phyloP scores from a whole-genome alignment of 2,329 filamentous ascomycete species.

The Basipetospora chlamydospora region DNA sequence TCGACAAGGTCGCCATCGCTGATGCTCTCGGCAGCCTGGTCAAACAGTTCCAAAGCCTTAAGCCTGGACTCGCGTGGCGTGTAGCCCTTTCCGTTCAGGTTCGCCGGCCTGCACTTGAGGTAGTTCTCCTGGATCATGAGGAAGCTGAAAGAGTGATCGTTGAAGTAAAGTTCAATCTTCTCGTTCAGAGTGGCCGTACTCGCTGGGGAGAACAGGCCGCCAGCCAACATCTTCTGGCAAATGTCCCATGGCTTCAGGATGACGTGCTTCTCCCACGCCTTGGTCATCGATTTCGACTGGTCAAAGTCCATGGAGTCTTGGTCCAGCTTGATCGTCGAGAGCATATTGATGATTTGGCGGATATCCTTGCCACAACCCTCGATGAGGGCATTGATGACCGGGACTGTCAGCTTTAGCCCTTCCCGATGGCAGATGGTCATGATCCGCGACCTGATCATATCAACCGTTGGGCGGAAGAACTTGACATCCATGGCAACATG shows the following conservation, averaged over 20 bases:
- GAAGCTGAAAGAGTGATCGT: constrained; percentile 94
- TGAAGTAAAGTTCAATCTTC: constrained; percentile 98
- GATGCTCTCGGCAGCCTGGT: constrained; percentile 86
- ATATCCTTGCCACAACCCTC: constrained; percentile 95
- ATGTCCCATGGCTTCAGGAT: constrained; percentile 98
- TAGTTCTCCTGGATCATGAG: constrained; percentile 99
- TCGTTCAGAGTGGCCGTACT: constrained; percentile 87
- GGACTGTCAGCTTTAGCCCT: constrained; percentile 67
- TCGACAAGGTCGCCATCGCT: constrained; percentile 94
- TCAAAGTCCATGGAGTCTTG: constrained; percentile 67
- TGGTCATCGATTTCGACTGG: constrained; percentile 84
- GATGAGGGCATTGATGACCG: constrained; percentile 83
- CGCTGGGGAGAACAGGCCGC: constrained; percentile 69
- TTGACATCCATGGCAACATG: constrained; percentile 68
- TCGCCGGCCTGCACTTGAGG: constrained; percentile 63
- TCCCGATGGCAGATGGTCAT: constrained; percentile 93
- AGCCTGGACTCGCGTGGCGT: constrained; percentile 52
- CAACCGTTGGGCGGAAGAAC: constrained; percentile 79
- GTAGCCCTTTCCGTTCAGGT: constrained; percentile 40
- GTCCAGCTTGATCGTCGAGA: constrained; percentile 85
- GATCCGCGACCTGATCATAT: constrained; percentile 81
- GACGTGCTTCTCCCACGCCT: constrained; percentile 96
- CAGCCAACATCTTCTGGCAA: constrained; percentile 76
- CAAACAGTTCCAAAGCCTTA: constrained; percentile 73
- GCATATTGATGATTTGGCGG: constrained; percentile 96